Conservation (phyloP, 441 rosid genomes). For the Populus hybrid region DNA sequence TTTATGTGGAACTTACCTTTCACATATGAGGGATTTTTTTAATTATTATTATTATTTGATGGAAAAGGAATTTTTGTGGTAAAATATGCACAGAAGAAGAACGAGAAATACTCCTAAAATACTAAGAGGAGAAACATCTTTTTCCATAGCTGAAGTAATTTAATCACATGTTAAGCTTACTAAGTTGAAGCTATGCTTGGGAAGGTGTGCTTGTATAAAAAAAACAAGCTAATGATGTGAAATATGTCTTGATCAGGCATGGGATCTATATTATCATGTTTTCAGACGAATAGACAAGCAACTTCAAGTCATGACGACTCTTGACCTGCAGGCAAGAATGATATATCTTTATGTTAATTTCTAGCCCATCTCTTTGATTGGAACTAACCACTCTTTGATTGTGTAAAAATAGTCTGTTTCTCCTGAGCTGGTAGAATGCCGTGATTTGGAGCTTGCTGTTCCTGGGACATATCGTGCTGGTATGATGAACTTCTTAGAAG, state of each 20-base stretch:
- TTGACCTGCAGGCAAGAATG: slow-evolving; percentile 84
- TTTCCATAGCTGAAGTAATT: not conserved
- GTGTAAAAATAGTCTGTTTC: slow-evolving; percentile 74
- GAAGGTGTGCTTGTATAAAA: not conserved
- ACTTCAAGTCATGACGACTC: slow-evolving; percentile 84
- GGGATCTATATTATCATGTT: slow-evolving; percentile 98
- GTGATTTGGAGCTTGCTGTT: slow-evolving; percentile 95
- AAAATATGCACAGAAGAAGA: not conserved
- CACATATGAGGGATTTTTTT: not conserved
- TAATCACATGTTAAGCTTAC: no score
- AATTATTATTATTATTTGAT: no score
- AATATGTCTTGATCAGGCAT: slow-evolving; percentile 62
- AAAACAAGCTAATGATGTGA: slow-evolving; percentile 12
- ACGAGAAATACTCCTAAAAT: not conserved
- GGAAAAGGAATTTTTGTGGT: not conserved
- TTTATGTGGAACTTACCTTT: not conserved
- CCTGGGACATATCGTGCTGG: slow-evolving; percentile 99
- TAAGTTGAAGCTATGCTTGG: not conserved
- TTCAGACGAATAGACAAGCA: slow-evolving; percentile 97
- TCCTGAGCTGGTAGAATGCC: slow-evolving; percentile 90
- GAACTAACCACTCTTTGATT: slow-evolving; percentile 26
- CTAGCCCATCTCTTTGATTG: slow-evolving; percentile 8
- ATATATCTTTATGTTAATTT: slow-evolving; percentile 15
- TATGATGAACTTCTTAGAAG: slow-evolving; percentile 25
- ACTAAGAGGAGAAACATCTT: not conserved